Conservation (phyloP, 495 filamentous ascomycete species). For the Penicillium paradoxum region DNA sequence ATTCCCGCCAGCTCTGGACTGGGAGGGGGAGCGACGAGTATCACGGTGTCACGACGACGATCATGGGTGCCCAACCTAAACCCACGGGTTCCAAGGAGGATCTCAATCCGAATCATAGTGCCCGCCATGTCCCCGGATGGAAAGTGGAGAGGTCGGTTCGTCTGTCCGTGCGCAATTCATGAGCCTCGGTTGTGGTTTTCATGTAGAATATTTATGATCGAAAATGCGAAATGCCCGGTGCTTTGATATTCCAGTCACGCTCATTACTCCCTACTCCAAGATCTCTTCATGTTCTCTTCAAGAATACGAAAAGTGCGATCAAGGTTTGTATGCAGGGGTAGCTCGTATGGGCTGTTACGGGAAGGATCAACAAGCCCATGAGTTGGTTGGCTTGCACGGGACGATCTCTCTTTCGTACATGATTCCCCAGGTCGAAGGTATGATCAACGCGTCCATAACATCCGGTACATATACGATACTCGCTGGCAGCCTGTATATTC, state of each 20-base stretch:
- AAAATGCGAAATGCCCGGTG: background rate
- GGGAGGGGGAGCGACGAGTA: conserved; percentile 19
- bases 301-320: background rate
- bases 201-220: background rate
- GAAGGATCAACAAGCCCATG: background rate
- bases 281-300: background rate
- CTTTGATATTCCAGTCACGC: too few species aligned
- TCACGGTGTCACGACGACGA: conserved; percentile 25
- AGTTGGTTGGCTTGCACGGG: background rate
- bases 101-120: conserved; percentile 8
- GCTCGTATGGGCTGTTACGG: background rate
- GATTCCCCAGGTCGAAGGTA: background rate
- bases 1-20: conserved; percentile 17
- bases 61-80: conserved; percentile 16
- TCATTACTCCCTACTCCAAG: too few species aligned
- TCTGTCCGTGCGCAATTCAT: conserved; percentile 22
- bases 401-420: background rate
- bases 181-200: background rate
- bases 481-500: too few species aligned
- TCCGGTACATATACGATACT: background rate
- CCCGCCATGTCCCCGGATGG: conserved; percentile 11
- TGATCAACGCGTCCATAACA: background rate
- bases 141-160: conserved; percentile 26
- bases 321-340: background rate
- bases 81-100: conserved; percentile 23